phyloP scores from a whole-genome alignment of 2,329 filamentous ascomycete genomes.

The Alternaria gansuensis region DNA sequence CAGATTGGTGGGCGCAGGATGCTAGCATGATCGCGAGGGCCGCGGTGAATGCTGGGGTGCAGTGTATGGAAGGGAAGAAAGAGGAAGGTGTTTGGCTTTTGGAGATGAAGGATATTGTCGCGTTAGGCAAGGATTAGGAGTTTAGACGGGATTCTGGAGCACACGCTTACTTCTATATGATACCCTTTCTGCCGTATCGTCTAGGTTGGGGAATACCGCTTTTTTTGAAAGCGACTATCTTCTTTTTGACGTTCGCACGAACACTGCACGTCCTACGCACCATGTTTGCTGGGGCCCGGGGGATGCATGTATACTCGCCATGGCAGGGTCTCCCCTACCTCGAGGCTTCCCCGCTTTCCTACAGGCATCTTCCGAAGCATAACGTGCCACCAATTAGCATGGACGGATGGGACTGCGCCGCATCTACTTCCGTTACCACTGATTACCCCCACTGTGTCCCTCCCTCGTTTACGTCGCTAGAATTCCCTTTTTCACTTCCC shows the following conservation, averaged over 20 bases:
- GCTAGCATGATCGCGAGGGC: slow-evolving; percentile 75
- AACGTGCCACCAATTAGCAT: slow-evolving; percentile 51
- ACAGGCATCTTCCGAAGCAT: slow-evolving; percentile 36
- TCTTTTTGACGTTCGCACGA: not conserved
- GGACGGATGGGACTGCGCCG: not conserved
- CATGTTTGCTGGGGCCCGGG: not conserved
- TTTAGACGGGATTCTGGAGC: not conserved
- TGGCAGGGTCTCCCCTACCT: not conserved
- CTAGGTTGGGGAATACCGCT: rapidly evolving
- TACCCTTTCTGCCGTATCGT: not conserved
- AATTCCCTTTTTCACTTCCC: slow-evolving; percentile 29
- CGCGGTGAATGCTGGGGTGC: slow-evolving; percentile 67
- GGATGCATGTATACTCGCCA: not conserved
- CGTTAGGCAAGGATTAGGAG: slow-evolving; percentile 62
- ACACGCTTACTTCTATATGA: not conserved
- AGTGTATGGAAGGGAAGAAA: slow-evolving; percentile 62
- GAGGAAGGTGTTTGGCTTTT: slow-evolving; percentile 69
- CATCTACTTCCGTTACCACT: not conserved
- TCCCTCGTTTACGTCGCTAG: slow-evolving; percentile 14
- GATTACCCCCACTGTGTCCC: slow-evolving; percentile 2
- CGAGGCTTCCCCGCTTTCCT: not conserved
- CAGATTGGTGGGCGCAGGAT: slow-evolving; percentile 77
- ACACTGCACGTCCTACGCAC: not conserved
- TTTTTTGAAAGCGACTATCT: rapidly evolving
- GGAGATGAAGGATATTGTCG: slow-evolving; percentile 69